Percentiles rank a stretch among this genome's conserved stretches.
phyloP scores from a whole-genome alignment of 139 green algal species.

The Chlorella sp. region DNA sequence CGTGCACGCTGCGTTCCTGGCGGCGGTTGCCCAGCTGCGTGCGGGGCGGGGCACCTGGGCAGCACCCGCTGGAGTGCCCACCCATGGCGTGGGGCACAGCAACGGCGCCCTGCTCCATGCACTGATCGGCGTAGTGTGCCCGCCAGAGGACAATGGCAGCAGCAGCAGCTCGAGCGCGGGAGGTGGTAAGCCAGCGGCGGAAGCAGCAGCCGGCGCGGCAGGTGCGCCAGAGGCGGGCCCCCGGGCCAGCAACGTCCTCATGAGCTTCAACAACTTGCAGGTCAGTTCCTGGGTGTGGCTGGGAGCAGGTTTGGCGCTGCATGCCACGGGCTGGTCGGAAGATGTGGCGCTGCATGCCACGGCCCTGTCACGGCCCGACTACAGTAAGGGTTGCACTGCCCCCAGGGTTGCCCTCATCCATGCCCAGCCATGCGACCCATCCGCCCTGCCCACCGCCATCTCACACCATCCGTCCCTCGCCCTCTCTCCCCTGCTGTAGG shows the following conservation, averaged over 20 bases:
- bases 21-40: constrained; percentile 49
- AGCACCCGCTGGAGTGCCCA: constrained; percentile 55
- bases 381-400: too few relatives aligned
- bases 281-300: too few relatives aligned
- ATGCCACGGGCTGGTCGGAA: too few relatives aligned
- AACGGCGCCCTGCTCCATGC: constrained; percentile 86
- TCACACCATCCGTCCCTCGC: too few relatives aligned
- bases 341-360: too few relatives aligned
- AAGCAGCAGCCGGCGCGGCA: not conserved
- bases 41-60: not conserved
- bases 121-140: constrained; percentile 50
- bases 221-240: not conserved
- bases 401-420: too few relatives aligned
- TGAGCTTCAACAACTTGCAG: constrained; percentile 92
- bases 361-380: too few relatives aligned
- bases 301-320: too few relatives aligned
- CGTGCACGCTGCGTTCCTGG: constrained; percentile 79
- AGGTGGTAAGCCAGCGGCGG: not conserved
- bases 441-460: too few relatives aligned
- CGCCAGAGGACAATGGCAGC: not conserved
- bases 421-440: too few relatives aligned
- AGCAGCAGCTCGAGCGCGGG: not conserved
- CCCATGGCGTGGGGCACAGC: constrained; percentile 90
- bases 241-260: constrained; percentile 81
- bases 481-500: too few relatives aligned